Conservation (phyloP, 2,329 filamentous ascomycete genomes). For the Colletotrichum incanum region DNA sequence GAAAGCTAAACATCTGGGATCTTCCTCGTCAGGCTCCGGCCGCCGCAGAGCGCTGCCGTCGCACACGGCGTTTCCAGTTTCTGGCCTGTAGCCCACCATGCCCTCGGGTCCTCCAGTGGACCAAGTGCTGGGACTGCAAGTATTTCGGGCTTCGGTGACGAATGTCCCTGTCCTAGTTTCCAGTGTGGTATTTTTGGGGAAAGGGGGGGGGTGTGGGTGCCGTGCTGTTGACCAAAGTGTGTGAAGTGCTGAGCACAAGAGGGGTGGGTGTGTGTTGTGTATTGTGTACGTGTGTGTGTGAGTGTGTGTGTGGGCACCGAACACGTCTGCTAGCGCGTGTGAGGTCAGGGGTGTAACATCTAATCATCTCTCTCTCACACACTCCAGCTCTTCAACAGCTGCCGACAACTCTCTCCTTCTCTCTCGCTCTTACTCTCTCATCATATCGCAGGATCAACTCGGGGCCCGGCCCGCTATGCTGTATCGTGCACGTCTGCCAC, state of each 20-base stretch:
- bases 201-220: not conserved
- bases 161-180: not conserved
- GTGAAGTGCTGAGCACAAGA: slow-evolving; percentile 5
- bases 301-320: slow-evolving; percentile 31
- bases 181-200: slow-evolving; percentile 29
- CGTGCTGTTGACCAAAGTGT: not conserved
- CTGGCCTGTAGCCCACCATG: not conserved
- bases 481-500: not conserved
- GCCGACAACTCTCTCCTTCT: not conserved
- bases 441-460: not conserved
- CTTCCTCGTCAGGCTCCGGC: slow-evolving; percentile 17
- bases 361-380: slow-evolving; percentile 11
- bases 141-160: slow-evolving; percentile 32
- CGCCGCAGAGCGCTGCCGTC: slow-evolving; percentile 20
- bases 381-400: not conserved
- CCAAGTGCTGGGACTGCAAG: not conserved
- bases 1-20: slow-evolving; percentile 9
- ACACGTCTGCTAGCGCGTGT: slow-evolving; percentile 40
- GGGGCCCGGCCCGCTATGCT: not conserved
- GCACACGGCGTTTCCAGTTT: slow-evolving; percentile 35
- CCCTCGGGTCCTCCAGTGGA: not conserved
- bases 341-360: slow-evolving; percentile 10
- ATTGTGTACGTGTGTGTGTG: not conserved
- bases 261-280: slow-evolving; percentile 3
- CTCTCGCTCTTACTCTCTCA: slow-evolving; percentile 10